These are phyloP conservation scores for Candida broadrunensis DNA, from an alignment of 805 yeast species.

Conservation along the genomic window DNA sequence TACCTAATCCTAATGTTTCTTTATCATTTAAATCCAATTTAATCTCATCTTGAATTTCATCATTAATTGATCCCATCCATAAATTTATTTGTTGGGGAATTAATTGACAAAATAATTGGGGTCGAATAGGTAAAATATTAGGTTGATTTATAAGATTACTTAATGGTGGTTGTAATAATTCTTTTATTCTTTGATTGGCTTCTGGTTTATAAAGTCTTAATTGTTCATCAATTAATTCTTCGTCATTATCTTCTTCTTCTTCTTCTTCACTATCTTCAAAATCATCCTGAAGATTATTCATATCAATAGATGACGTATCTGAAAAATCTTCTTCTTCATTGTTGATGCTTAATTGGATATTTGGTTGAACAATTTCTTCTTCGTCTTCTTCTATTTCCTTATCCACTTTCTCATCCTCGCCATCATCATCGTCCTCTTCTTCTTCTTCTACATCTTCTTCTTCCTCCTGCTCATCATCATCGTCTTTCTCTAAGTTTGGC, in stretches of 20 bases:
- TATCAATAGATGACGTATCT: conserved; percentile 20
- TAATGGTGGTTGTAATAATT: conserved; percentile 62
- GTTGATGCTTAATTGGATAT: not conserved
- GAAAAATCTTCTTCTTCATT: conserved; percentile 6
- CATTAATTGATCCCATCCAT: conserved; percentile 56
- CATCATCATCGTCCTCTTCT: conserved; percentile 8
- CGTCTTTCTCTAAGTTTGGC: conserved; percentile 6
- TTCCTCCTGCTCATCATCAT: conserved; percentile 9
- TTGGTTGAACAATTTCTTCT: conserved; percentile 4
- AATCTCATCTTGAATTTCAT: conserved; percentile 4
- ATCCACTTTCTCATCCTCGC: conserved; percentile 8
- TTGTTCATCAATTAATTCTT: conserved; percentile 16
- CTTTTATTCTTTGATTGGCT: conserved; percentile 36
- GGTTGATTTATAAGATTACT: conserved; percentile 25
- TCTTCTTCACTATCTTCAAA: conserved; percentile 35
- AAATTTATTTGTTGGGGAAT: conserved; percentile 71
- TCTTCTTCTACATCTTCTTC: conserved; percentile 13
- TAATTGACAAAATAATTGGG: conserved; percentile 38
- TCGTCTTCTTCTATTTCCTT: conserved; percentile 17
- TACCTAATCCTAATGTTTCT: conserved; percentile 40
- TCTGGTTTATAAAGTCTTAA: conserved; percentile 15
- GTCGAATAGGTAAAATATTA: conserved; percentile 34
- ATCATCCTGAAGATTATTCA: conserved; percentile 45
- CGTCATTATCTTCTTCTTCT: conserved; percentile 15
- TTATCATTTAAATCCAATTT: conserved; percentile 13